Conservation (phyloP, 305 asterid genomes). For the Andrographis paniculata region DNA sequence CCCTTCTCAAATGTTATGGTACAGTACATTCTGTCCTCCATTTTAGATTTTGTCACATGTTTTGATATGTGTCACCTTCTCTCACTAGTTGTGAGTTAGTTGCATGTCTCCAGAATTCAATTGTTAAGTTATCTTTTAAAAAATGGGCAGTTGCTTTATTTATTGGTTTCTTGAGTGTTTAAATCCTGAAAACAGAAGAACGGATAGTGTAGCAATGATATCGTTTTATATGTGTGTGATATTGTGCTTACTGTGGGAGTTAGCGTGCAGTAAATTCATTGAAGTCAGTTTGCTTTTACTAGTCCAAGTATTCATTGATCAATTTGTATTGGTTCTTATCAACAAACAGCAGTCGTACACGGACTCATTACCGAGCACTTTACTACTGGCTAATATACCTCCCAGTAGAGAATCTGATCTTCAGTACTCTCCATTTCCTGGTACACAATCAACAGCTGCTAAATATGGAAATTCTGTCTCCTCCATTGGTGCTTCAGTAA, state of each 20-base stretch:
- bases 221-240: no score
- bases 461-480: slow-evolving; percentile 44
- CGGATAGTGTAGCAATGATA: no score
- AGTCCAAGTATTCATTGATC: not conserved
- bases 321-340: not conserved
- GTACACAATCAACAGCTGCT: slow-evolving; percentile 45
- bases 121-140: no score
- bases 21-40: slow-evolving; percentile 14
- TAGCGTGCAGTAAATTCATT: no score
- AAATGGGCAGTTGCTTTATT: no score
- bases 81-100: not conserved
- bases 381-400: slow-evolving; percentile 48
- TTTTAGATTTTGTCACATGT: not conserved
- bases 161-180: no score
- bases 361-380: slow-evolving; percentile 36
- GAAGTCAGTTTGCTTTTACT: not conserved
- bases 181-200: no score
- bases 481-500: slow-evolving; percentile 49
- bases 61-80: not conserved
- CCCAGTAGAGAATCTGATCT: slow-evolving; percentile 71
- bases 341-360: not conserved
- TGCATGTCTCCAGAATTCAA: not conserved
- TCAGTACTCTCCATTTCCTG: slow-evolving; percentile 58
- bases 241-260: no score
- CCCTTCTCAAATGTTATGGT: slow-evolving; percentile 68